Evolutionary conservation across 2,329 filamentous ascomycete species (phyloP).

Genomic region (Fusarium virguliforme): DNA sequence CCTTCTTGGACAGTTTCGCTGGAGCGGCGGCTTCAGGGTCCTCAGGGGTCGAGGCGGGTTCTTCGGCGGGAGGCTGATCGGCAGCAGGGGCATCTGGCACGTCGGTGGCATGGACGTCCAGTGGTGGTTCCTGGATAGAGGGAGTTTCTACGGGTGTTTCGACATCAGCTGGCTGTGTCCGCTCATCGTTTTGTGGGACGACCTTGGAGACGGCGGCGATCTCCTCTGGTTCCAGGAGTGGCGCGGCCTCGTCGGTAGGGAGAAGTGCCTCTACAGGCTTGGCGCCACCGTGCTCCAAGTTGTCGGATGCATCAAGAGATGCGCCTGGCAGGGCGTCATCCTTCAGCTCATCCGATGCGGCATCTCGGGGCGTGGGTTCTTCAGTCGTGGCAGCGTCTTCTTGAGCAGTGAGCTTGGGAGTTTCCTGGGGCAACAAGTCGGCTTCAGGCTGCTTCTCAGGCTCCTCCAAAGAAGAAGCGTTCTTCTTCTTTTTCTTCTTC

Average conservation of each 20-base stretch:
- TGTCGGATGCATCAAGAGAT: constrained; percentile 12
- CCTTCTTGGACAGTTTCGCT: constrained; percentile 55
- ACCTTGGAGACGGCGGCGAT: constrained; percentile 31
- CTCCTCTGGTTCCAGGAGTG: constrained; percentile 37
- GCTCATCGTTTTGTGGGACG: constrained; percentile 42
- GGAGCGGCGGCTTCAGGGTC: constrained; percentile 43
- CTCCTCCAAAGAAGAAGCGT: constrained; percentile 32
- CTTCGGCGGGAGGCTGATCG: constrained; percentile 37
- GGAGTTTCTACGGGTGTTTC: constrained; percentile 44
- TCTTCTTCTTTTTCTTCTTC: constrained; percentile 58
- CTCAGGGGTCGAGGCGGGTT: constrained; percentile 31
- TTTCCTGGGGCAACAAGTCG: constrained; percentile 29
- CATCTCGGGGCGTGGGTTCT: constrained; percentile 11
- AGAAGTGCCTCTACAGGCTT: constrained; percentile 24
- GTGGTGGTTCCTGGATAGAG: constrained; percentile 40
- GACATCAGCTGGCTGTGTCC: constrained; percentile 49
- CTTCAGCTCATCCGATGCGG: constrained; percentile 18
- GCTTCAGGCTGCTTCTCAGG: constrained; percentile 36
- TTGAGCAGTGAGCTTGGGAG: constrained; percentile 13
- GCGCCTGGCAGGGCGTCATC: constrained; percentile 22
- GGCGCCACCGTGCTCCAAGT: constrained; percentile 19
- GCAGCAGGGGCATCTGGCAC: constrained; percentile 24
- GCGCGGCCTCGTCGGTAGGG: constrained; percentile 26
- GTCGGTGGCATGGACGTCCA: constrained; percentile 34
- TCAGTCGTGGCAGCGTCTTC: constrained; percentile 4